These are phyloP conservation scores for Hibiscus mutabilis DNA, from an alignment of 345 rosid species.

Conservation along the genomic window DNA sequence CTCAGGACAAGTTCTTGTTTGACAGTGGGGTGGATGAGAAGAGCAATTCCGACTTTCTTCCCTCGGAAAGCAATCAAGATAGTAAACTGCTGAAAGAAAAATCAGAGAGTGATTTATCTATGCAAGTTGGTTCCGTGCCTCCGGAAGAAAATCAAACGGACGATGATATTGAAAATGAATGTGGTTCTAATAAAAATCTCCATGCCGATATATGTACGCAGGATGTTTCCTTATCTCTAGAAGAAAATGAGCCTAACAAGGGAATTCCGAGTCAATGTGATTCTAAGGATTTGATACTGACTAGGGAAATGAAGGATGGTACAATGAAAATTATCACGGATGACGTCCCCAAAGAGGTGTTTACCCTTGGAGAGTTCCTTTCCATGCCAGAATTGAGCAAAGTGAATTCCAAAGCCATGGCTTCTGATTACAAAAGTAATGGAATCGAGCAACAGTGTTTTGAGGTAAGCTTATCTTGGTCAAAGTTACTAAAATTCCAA, in stretches of 20 bases:
- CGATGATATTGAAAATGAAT: background rate
- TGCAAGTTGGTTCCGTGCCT: background rate
- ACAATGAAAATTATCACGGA: constrained; percentile 8
- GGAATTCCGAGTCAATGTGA: constrained; percentile 12
- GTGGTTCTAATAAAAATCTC: constrained; percentile 2
- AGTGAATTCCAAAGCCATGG: constrained; percentile 14
- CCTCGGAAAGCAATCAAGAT: constrained; percentile 24
- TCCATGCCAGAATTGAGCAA: constrained; percentile 24
- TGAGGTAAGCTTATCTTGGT: constrained; percentile 28
- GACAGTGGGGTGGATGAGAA: constrained; percentile 27
- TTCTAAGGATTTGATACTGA: constrained; percentile 17
- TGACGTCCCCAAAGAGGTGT: constrained; percentile 14
- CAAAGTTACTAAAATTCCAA: background rate
- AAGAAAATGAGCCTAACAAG: constrained; percentile 16
- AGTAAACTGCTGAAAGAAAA: constrained; percentile 11
- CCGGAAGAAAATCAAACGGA: background rate
- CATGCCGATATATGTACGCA: constrained; percentile 10
- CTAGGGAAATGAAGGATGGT: constrained; percentile 9
- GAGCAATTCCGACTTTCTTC: constrained; percentile 7
- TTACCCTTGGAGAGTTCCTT: constrained; percentile 46
- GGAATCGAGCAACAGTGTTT: constrained; percentile 24
- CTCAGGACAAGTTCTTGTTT: constrained; percentile 47
- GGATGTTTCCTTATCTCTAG: background rate
- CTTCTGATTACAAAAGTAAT: constrained; percentile 12
- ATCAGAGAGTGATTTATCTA: constrained; percentile 4